phyloP scores from a whole-genome alignment of 495 filamentous ascomycete genomes.

The Neurospora tetraspora region DNA sequence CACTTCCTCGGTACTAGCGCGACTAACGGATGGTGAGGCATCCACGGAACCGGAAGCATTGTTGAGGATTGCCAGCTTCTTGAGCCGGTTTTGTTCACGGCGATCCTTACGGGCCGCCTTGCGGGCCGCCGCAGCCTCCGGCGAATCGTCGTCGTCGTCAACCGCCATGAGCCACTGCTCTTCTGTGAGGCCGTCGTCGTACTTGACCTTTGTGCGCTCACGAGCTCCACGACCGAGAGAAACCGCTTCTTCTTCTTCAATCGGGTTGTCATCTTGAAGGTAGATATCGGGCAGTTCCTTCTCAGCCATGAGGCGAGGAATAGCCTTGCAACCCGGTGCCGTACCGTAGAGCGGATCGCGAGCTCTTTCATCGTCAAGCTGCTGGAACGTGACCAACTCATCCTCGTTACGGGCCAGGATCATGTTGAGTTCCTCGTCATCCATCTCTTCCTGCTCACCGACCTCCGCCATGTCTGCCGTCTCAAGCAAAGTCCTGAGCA shows the following conservation, averaged over 20 bases:
- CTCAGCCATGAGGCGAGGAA: slow-evolving; percentile 78
- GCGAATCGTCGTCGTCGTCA: slow-evolving; percentile 87
- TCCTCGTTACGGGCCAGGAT: slow-evolving; percentile 71
- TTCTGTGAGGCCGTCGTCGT: slow-evolving; percentile 95
- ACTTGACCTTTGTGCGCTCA: slow-evolving; percentile 85
- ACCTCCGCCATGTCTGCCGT: slow-evolving; percentile 79
- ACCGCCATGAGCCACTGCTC: slow-evolving; percentile 94
- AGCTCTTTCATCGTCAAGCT: slow-evolving; percentile 66
- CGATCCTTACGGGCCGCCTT: slow-evolving; percentile 77
- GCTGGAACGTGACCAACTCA: slow-evolving; percentile 59
- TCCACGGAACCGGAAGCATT: slow-evolving; percentile 37
- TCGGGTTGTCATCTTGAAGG: slow-evolving; percentile 71
- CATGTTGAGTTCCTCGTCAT: slow-evolving; percentile 92
- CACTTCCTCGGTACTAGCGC: slow-evolving; percentile 67
- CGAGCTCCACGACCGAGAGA: slow-evolving; percentile 80
- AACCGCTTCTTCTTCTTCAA: slow-evolving; percentile 68
- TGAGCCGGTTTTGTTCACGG: slow-evolving; percentile 64
- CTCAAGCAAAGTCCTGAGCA: slow-evolving; percentile 85
- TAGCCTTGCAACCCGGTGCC: slow-evolving; percentile 43
- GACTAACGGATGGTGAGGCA: slow-evolving; percentile 65
- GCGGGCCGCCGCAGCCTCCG: slow-evolving; percentile 84
- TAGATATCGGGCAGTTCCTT: slow-evolving; percentile 90
- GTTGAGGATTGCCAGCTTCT: slow-evolving; percentile 36
- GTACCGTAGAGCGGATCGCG: slow-evolving; percentile 60
- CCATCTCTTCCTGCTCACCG: slow-evolving; percentile 83